Conservation (phyloP, 208 protist species). For the Naegleria gruberi region DNA sequence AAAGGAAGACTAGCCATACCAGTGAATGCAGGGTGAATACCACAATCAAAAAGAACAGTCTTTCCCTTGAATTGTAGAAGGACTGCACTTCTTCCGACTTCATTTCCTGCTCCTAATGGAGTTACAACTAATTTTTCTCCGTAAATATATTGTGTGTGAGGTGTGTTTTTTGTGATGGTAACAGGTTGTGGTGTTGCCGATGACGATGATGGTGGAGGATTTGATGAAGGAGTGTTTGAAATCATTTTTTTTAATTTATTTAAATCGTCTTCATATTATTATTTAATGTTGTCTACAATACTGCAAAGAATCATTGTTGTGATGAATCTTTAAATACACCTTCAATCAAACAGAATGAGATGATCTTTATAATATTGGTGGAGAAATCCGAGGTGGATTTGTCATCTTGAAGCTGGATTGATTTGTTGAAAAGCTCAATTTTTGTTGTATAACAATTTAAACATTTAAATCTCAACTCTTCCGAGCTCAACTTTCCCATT, state of each 20-base stretch:
- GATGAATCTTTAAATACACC: too few relatives aligned
- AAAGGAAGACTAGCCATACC: slow-evolving; percentile 89
- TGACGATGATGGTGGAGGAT: neutral
- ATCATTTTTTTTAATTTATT: neutral
- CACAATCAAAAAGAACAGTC: slow-evolving; percentile 95
- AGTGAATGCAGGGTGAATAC: slow-evolving; percentile 90
- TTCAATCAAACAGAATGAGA: too few relatives aligned
- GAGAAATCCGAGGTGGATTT: too few relatives aligned
- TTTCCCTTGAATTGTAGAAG: slow-evolving; percentile 89
- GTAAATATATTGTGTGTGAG: slow-evolving; percentile 3
- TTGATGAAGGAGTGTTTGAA: neutral
- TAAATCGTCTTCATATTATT: too few relatives aligned
- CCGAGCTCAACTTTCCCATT: too few relatives aligned
- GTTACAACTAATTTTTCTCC: slow-evolving; percentile 74
- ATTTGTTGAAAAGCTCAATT: too few relatives aligned
- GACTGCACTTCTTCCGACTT: slow-evolving; percentile 94
- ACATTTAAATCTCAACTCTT: too few relatives aligned
- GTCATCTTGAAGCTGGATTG: too few relatives aligned
- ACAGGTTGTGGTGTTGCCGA: neutral
- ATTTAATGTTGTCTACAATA: too few relatives aligned
- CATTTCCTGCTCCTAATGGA: slow-evolving; percentile 89
- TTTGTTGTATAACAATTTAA: too few relatives aligned
- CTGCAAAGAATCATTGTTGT: too few relatives aligned
- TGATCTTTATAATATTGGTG: too few relatives aligned
- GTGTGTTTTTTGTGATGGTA: neutral